These are phyloP conservation scores for Albugo laibachii DNA, from an alignment of 352 stramenopile species.

Conservation along the genomic window DNA sequence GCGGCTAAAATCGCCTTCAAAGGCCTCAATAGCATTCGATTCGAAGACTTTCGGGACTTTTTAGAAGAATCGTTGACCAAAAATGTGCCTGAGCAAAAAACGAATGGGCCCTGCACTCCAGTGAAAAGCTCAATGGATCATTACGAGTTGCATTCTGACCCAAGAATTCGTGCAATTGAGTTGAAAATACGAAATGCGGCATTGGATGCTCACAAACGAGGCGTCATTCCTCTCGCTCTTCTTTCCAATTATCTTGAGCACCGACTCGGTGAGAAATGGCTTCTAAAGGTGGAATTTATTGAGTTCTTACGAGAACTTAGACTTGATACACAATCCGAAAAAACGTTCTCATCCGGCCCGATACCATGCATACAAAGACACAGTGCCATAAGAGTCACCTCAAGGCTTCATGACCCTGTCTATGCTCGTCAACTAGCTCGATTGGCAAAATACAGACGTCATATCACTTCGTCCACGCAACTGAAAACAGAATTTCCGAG, in stretches of 20 bases:
- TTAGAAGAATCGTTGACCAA: background rate
- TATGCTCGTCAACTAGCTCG: slow-evolving; percentile 68
- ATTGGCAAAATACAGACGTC: slow-evolving; percentile 39
- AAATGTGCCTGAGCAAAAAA: too few relatives aligned
- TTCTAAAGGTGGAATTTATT: too few relatives aligned
- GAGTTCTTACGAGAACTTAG: background rate
- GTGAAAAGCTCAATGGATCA: too few relatives aligned
- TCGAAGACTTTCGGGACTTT: slow-evolving; percentile 14
- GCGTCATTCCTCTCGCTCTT: slow-evolving; percentile 42
- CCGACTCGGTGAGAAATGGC: background rate
- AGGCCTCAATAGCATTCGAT: slow-evolving; percentile 1
- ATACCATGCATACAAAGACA: too few relatives aligned
- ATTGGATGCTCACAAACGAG: slow-evolving; percentile 4
- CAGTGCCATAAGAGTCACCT: too few relatives aligned
- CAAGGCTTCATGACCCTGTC: slow-evolving; percentile 25
- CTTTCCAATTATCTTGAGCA: slow-evolving; percentile 51
- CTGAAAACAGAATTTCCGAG: slow-evolving; percentile 21
- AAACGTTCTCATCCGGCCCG: slow-evolving; percentile 1
- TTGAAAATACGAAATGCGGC: background rate
- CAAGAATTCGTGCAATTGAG: background rate
- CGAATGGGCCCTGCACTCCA: too few relatives aligned
- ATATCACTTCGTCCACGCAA: slow-evolving; percentile 14
- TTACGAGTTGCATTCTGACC: too few relatives aligned
- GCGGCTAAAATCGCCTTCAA: slow-evolving; percentile 10
- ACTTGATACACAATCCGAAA: slow-evolving; percentile 1